These are phyloP conservation scores for Carpediemonas membranifera DNA, from an alignment of 78 protist species.

Conservation along the genomic window DNA sequence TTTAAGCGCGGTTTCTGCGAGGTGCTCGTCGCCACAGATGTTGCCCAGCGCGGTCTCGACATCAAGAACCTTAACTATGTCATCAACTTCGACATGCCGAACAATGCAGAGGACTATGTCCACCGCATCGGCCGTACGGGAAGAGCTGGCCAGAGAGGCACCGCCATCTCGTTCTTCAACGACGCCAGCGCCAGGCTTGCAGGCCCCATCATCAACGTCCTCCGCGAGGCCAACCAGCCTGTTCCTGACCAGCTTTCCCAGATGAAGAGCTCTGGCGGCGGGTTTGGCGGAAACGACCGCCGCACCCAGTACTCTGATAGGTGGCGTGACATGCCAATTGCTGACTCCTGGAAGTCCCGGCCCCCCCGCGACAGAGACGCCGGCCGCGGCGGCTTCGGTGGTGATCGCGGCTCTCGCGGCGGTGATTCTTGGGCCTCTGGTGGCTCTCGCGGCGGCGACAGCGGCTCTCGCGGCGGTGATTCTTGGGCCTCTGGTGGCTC, in stretches of 20 bases:
- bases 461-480: no score
- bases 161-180: constrained; percentile 61
- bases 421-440: no score
- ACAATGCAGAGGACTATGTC: constrained; percentile 43
- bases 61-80: constrained; percentile 81
- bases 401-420: no score
- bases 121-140: constrained; percentile 98
- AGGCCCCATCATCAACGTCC: constrained; percentile 29
- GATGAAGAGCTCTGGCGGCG: not conserved
- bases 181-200: constrained; percentile 7
- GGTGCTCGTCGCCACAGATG: constrained; percentile 72
- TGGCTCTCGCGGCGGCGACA: no score
- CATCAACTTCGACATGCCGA: constrained; percentile 86
- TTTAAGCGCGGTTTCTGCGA: constrained; percentile 19
- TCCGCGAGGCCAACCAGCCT: constrained; percentile 50
- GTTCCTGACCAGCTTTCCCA: constrained; percentile 33
- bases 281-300: not conserved
- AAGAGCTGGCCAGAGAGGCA: constrained; percentile 80
- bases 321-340: no score
- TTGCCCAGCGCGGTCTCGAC: constrained; percentile 84
- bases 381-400: no score
- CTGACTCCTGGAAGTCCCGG: no score
- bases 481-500: no score
- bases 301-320: not conserved
- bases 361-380: no score